Evolutionary conservation across 495 filamentous ascomycete species (phyloP).

Genomic region (Annulohypoxylon bovei): DNA sequence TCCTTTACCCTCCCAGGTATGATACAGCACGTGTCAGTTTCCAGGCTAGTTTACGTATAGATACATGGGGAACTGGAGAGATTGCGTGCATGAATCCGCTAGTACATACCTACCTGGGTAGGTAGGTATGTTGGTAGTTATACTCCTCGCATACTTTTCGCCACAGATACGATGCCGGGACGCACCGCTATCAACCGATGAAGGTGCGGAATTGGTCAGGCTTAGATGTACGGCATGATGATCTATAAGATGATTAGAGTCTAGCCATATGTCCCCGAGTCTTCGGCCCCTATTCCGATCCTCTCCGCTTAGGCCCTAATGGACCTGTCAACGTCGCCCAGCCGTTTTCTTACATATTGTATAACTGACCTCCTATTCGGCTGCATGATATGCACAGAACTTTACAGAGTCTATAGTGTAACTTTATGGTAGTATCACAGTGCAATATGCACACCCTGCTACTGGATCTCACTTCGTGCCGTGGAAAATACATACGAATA

Average conservation of each 20-base stretch:
- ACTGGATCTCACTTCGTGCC: constrained; percentile 9
- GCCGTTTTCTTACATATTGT: neutral
- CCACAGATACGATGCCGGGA: constrained; percentile 10
- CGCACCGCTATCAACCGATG: neutral
- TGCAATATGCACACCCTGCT: constrained; percentile 1
- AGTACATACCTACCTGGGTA: constrained; percentile 9
- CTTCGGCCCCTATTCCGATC: constrained; percentile 3
- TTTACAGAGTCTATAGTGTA: neutral
- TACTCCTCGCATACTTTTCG: neutral
- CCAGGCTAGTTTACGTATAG: neutral
- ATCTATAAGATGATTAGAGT: neutral
- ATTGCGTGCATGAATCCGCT: constrained; percentile 7
- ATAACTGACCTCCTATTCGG: constrained; percentile 1
- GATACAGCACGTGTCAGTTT: neutral
- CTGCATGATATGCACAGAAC: neutral
- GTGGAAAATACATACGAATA: neutral
- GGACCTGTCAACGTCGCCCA: constrained; percentile 3
- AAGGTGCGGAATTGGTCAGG: neutral
- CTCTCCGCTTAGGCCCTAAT: neutral
- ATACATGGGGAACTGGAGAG: neutral
- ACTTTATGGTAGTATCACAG: neutral
- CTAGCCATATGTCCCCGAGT: neutral
- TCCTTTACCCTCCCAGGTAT: neutral
- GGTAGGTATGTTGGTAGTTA: too few relatives aligned
- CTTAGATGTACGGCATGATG: neutral